Percentiles rank a stretch among this genome's conserved stretches.
These are phyloP conservation scores for Glebionis coronaria DNA, from an alignment of 129 eudicot species.

Conservation along the genomic window DNA sequence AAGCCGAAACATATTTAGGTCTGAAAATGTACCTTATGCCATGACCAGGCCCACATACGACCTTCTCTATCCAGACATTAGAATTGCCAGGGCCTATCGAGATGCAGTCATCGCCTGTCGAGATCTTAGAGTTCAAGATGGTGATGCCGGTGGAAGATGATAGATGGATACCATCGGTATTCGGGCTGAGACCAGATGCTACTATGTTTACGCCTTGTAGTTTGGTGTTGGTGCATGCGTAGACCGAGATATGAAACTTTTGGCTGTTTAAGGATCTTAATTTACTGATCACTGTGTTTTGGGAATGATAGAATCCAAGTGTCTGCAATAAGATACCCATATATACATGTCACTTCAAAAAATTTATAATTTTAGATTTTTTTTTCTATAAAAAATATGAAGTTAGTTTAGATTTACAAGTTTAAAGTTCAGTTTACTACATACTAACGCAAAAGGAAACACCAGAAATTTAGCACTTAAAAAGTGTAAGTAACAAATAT, in stretches of 20 bases:
- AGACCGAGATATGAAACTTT: constrained; percentile 45
- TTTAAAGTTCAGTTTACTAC: too few relatives aligned
- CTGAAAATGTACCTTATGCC: constrained; percentile 17
- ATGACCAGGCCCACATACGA: constrained; percentile 16
- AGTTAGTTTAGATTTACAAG: too few relatives aligned
- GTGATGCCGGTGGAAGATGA: neutral
- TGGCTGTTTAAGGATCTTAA: constrained; percentile 53
- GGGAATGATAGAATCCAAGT: constrained; percentile 37
- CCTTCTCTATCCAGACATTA: constrained; percentile 18
- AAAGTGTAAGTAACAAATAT: too few relatives aligned
- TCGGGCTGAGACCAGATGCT: constrained; percentile 46
- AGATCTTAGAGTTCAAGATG: constrained; percentile 9
- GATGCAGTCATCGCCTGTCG: constrained; percentile 18
- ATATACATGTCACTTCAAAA: too few relatives aligned
- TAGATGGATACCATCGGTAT: constrained; percentile 50
- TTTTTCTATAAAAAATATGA: too few relatives aligned
- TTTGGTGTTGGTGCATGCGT: constrained; percentile 45
- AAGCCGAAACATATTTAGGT: neutral
- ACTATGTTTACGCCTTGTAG: constrained; percentile 34
- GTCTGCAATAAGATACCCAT: constrained; percentile 33
- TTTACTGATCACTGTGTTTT: constrained; percentile 34
- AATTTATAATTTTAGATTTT: too few relatives aligned
- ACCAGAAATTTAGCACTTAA: too few relatives aligned
- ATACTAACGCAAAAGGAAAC: too few relatives aligned
- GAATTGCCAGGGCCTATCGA: constrained; percentile 18